phyloP scores from a whole-genome alignment of 2,329 filamentous ascomycete species.

The Aspergillus sergii region DNA sequence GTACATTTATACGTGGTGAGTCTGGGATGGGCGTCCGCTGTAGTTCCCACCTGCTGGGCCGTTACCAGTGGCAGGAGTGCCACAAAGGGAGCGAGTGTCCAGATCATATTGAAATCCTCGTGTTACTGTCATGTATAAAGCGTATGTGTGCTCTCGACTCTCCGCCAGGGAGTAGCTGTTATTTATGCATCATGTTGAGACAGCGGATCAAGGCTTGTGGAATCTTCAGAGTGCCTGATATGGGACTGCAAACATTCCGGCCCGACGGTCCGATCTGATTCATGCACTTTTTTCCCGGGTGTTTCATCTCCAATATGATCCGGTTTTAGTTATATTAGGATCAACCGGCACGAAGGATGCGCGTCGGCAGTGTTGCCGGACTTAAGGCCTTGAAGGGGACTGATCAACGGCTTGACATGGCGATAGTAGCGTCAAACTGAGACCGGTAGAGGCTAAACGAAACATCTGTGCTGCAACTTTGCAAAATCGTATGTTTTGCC shows the following conservation, averaged over 20 bases:
- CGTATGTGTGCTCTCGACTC: neutral
- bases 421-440: neutral
- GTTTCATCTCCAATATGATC: conserved; percentile 5
- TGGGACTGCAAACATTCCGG: neutral
- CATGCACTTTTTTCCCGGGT: neutral
- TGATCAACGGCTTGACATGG: neutral
- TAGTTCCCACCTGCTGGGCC: conserved; percentile 56
- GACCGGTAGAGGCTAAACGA: neutral
- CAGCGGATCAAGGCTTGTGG: neutral
- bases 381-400: neutral
- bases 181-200: neutral
- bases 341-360: neutral
- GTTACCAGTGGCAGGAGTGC: conserved; percentile 47
- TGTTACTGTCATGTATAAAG: neutral
- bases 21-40: conserved; percentile 53
- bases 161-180: neutral
- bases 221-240: neutral
- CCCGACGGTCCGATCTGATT: neutral
- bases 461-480: neutral
- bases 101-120: conserved; percentile 17
- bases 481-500: neutral
- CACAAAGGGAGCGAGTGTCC: conserved; percentile 13
- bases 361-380: neutral
- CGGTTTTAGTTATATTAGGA: conserved; percentile 1
- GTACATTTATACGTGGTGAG: conserved; percentile 57